Evolutionary conservation across 495 filamentous ascomycete species (phyloP).

Genomic region (Trichoderma gamsii): DNA sequence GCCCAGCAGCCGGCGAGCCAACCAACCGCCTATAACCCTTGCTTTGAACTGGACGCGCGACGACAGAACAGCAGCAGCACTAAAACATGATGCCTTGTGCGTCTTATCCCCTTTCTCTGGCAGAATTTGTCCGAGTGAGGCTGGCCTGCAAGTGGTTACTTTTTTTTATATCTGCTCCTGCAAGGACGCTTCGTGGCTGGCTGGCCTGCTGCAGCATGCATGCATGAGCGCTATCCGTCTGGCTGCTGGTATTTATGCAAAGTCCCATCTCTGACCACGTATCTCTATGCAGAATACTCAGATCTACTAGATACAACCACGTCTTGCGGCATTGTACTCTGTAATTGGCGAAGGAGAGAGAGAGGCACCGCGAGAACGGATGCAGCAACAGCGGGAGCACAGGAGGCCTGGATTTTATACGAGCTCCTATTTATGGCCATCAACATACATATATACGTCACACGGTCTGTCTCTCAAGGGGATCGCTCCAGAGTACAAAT

Average conservation of each 20-base stretch:
- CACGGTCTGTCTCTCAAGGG: background rate
- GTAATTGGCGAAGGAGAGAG: background rate
- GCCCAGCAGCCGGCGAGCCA: background rate
- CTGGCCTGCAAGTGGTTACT: constrained; percentile 3
- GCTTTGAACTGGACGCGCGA: background rate
- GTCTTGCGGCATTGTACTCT: background rate
- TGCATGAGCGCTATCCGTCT: constrained; percentile 3
- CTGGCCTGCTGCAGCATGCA: background rate
- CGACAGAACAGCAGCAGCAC: background rate
- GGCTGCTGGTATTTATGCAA: background rate
- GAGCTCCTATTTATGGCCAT: background rate
- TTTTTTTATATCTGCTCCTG: background rate
- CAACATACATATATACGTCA: background rate
- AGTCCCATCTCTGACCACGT: background rate
- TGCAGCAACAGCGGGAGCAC: background rate
- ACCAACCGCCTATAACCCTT: background rate
- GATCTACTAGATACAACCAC: background rate
- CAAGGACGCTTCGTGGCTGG: constrained; percentile 2
- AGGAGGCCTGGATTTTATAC: background rate
- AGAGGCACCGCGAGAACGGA: background rate
- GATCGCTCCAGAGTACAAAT: background rate
- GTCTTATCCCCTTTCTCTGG: background rate
- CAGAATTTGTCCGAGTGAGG: background rate
- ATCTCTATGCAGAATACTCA: background rate
- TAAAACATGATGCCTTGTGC: background rate